These are phyloP conservation scores for Solanum etuberosum DNA, from an alignment of 257 asterid species.

Conservation along the genomic window DNA sequence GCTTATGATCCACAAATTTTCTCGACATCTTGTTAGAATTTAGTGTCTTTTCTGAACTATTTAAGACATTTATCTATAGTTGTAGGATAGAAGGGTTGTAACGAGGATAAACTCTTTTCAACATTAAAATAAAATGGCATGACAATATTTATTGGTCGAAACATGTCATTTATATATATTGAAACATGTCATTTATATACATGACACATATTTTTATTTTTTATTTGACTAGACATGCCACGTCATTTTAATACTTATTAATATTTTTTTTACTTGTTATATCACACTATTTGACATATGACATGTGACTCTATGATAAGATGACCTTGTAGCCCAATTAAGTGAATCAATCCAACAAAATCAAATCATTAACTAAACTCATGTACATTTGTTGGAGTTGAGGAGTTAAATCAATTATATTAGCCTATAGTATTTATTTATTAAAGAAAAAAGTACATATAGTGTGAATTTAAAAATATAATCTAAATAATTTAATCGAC, in stretches of 20 bases:
- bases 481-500: background rate
- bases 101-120: background rate
- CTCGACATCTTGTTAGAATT: background rate
- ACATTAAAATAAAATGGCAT: background rate
- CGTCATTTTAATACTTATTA: too few species aligned
- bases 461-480: too few species aligned
- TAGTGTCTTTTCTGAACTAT: background rate
- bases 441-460: too few species aligned
- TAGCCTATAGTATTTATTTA: background rate
- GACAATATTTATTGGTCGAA: background rate
- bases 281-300: background rate
- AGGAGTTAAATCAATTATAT: too few species aligned
- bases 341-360: background rate
- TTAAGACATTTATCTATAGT: background rate
- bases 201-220: background rate
- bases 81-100: background rate
- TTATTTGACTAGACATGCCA: background rate
- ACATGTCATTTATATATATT: background rate
- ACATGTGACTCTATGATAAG: background rate
- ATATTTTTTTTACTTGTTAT: background rate
- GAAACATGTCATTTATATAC: too few species aligned
- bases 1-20: background rate
- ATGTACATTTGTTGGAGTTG: too few species aligned
- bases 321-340: background rate
- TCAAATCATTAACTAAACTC: too few species aligned